These are phyloP conservation scores for Apium graveolens DNA, from an alignment of 129 eudicot genomes.

Conservation along the genomic window DNA sequence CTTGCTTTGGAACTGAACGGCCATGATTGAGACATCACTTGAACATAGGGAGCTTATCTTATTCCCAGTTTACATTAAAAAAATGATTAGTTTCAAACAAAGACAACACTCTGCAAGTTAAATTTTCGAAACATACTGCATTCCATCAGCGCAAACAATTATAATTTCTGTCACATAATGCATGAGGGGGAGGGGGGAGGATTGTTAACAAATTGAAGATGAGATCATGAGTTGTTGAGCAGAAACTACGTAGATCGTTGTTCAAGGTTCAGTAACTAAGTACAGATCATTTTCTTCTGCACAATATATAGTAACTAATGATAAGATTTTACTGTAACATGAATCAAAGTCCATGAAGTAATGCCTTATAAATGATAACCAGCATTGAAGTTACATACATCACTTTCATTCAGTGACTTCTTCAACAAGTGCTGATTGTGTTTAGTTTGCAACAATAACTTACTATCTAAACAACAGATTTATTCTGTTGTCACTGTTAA, in stretches of 20 bases:
- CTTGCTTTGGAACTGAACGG: no score
- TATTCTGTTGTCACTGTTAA: neutral
- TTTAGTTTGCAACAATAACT: neutral
- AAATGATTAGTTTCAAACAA: neutral
- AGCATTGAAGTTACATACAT: no score
- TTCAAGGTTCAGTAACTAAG: no score
- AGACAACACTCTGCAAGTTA: neutral
- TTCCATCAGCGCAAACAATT: no score
- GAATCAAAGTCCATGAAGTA: neutral
- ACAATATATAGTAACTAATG: neutral
- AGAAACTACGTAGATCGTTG: no score
- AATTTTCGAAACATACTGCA: no score
- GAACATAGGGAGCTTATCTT: no score
- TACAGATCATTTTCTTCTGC: neutral
- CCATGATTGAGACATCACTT: no score
- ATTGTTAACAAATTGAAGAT: no score
- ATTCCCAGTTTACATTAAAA: no score
- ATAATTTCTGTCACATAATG: neutral
- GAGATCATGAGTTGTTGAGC: no score
- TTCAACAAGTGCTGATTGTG: neutral
- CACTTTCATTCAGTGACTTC: neutral
- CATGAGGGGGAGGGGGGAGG: no score
- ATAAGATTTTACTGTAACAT: neutral
- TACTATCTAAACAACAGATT: neutral
- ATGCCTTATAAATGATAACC: neutral